A percentile compares a stretch with the other conserved stretches of the same genome.
These are phyloP conservation scores for Moricandia arvensis DNA, from an alignment of 345 rosid genomes.

Conservation along the genomic window DNA sequence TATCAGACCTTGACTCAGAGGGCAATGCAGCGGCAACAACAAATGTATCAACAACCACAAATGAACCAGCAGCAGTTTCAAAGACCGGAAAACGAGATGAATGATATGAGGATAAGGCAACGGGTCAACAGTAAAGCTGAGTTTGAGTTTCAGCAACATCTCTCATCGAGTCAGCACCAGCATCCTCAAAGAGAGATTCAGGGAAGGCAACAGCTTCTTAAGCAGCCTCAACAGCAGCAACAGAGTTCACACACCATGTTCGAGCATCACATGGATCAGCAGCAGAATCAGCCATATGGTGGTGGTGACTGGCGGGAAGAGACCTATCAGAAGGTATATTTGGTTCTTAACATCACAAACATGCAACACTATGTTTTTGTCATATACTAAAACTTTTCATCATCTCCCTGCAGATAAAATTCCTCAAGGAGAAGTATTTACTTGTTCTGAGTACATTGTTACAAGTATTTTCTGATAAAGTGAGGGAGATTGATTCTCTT, in stretches of 20 bases:
- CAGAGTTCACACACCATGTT: too few relatives aligned
- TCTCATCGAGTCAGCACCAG: too few relatives aligned
- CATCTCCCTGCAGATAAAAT: conserved; percentile 32
- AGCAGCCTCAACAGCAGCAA: too few relatives aligned
- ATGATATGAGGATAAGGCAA: conserved; percentile 57
- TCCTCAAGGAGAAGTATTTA: conserved; percentile 35
- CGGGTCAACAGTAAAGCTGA: conserved; percentile 56
- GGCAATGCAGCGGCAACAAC: conserved; percentile 46
- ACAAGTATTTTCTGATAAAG: conserved; percentile 31
- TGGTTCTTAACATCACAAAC: too few relatives aligned
- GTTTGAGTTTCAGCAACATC: conserved; percentile 47
- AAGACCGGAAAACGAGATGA: conserved; percentile 53
- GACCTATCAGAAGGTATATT: conserved; percentile 66
- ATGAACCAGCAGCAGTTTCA: conserved; percentile 28
- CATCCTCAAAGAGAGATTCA: too few relatives aligned
- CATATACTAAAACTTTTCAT: too few relatives aligned
- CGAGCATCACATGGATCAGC: too few relatives aligned
- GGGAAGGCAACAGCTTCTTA: too few relatives aligned
- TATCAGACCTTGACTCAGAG: conserved; percentile 8
- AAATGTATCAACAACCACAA: too few relatives aligned
- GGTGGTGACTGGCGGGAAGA: conserved; percentile 42
- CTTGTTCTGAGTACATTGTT: conserved; percentile 38
- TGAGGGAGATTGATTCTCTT: conserved; percentile 40
- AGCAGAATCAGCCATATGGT: too few relatives aligned
- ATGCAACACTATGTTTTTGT: too few relatives aligned